Evolutionary conservation across 129 eudicot species (phyloP).

Genomic region (Cynara cardunculus): DNA sequence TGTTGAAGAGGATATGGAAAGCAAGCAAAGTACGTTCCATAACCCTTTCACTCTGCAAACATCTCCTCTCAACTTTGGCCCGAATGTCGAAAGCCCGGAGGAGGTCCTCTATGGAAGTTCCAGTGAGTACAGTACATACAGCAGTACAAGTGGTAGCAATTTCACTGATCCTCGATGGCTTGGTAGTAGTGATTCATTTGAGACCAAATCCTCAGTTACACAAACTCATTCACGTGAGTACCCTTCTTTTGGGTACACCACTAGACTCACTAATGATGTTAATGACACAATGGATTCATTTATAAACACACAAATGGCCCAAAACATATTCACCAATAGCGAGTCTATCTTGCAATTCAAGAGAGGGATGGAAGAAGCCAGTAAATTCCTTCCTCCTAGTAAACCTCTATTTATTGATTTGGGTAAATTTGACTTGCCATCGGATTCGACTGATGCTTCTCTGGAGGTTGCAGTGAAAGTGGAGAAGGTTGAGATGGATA

Average conservation of each 20-base stretch:
- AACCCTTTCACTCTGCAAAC: conserved; percentile 48
- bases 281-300: conserved; percentile 32
- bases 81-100: conserved; percentile 37
- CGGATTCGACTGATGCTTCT: conserved; percentile 26
- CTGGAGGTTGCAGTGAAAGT: conserved; percentile 30
- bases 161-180: conserved; percentile 37
- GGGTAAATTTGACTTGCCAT: conserved; percentile 52
- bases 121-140: conserved; percentile 42
- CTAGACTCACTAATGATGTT: conserved; percentile 24
- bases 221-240: conserved; percentile 25
- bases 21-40: conserved; percentile 59
- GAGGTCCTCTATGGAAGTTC: conserved; percentile 37
- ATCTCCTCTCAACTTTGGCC: not conserved
- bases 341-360: conserved; percentile 62
- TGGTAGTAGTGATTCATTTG: conserved; percentile 37
- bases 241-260: conserved; percentile 24
- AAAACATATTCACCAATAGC: conserved; percentile 40
- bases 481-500: conserved; percentile 49
- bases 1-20: conserved; percentile 70
- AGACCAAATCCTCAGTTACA: conserved; percentile 26
- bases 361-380: conserved; percentile 84
- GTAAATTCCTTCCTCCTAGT: conserved; percentile 67
- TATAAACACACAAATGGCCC: conserved; percentile 14
- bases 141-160: conserved; percentile 39
- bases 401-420: conserved; percentile 55